Evolutionary conservation across 441 rosid species (phyloP).

Genomic region (Gossypium davidsonii): DNA sequence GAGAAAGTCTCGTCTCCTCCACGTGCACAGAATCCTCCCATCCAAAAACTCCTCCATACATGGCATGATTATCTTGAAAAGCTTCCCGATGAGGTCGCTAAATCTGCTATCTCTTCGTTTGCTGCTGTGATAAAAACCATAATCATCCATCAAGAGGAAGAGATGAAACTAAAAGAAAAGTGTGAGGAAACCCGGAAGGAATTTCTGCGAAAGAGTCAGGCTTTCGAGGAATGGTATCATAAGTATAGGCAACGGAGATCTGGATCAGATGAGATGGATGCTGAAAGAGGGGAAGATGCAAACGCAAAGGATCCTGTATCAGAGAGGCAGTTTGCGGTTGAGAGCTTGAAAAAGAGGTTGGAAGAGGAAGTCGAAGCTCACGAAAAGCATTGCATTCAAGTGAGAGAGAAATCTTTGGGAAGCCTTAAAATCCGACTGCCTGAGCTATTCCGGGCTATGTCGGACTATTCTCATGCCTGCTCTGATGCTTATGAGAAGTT

Average conservation of each 20-base stretch:
- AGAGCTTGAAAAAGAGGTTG: conserved; percentile 62
- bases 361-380: conserved; percentile 67
- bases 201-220: conserved; percentile 42
- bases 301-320: conserved; percentile 50
- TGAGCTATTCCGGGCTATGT: conserved; percentile 71
- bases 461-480: conserved; percentile 65
- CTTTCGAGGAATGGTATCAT: conserved; percentile 55
- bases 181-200: conserved; percentile 52
- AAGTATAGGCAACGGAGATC: conserved; percentile 36
- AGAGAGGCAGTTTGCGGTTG: conserved; percentile 64
- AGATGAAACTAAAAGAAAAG: conserved; percentile 53
- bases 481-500: conserved; percentile 55
- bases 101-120: conserved; percentile 48
- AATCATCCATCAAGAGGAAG: conserved; percentile 50
- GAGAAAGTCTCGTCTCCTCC: conserved; percentile 60
- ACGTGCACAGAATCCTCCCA: conserved; percentile 47
- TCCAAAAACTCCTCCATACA: conserved; percentile 47
- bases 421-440: conserved; percentile 73
- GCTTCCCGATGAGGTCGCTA: conserved; percentile 57
- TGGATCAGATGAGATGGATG: conserved; percentile 26
- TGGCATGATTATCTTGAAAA: conserved; percentile 54
- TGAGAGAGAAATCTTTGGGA: conserved; percentile 79
- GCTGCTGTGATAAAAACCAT: conserved; percentile 45
- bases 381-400: conserved; percentile 70
- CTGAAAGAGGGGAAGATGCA: conserved; percentile 40